Base-by-base conservation (phyloP, 2,329 filamentous ascomycete species). In the Ophiostoma triangulosporum region DNA sequence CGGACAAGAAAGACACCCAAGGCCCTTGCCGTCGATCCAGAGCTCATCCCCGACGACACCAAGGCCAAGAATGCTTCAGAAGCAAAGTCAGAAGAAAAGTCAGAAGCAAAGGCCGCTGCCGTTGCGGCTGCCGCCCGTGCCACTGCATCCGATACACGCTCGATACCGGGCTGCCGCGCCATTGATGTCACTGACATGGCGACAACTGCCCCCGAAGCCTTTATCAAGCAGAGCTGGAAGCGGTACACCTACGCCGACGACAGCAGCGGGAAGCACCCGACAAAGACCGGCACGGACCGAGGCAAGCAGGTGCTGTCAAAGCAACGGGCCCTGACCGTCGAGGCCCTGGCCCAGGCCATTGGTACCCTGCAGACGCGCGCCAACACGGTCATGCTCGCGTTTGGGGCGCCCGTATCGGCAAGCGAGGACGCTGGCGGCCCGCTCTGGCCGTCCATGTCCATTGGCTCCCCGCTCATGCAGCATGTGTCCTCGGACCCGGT, bases 381-480 rank as follows among this genome's bases (percentile, higher is more conserved):
- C 50, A 50, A 50, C 8, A 15, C 46, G 11, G 50, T 36, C 31
- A 27, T 55, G 50, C 51, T 56, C 15, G 54, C 48, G 26, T 53
- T 56, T 38, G n/a, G 43, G 14, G n/a, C 50, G 3, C 48, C 53
- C 8, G 3, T 40, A 11, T n/a, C 38, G 15, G 24, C 40, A 29
- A 14, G 15, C 49, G n/a, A 40, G 2, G n/a, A n/a, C 15, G 22
- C 24, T 29, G 40, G 40, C 5, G 14, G 5, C 6, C 12, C 35
- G 24, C 32, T 38, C 31, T 14, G 9, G 11, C 9, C 22, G 3
- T 11, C 38, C n/a, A n/a, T 33, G 35, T 22, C 46, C 15, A 7
- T 45, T 0, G 45, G 33, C 35, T 52, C 54, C 6, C 54, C 51
- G 1, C 15, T 53, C 1, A 6, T 26, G 3, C 49, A 35, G 5